phyloP scores from a whole-genome alignment of 805 yeast genomes.

The Grigorovia yakushimaensis region DNA sequence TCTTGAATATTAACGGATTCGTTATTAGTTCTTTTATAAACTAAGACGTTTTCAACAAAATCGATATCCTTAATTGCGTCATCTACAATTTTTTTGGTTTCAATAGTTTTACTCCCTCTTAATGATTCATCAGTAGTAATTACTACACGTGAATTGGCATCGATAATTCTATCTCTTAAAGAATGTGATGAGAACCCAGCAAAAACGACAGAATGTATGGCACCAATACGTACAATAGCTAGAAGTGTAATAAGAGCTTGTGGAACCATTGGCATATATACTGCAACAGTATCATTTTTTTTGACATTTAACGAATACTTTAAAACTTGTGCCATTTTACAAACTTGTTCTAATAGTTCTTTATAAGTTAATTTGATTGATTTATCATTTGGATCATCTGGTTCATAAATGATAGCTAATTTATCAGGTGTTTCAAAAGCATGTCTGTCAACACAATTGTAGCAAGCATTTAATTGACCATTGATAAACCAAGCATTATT shows the following conservation, averaged over 20 bases:
- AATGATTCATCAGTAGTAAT: slow-evolving; percentile 75
- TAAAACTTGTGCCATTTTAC: slow-evolving; percentile 61
- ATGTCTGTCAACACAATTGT: slow-evolving; percentile 76
- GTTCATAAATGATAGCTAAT: slow-evolving; percentile 70
- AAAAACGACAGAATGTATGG: slow-evolving; percentile 75
- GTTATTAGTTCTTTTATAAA: slow-evolving; percentile 65
- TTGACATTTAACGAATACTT: slow-evolving; percentile 50
- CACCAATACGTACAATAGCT: slow-evolving; percentile 75
- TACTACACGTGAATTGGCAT: slow-evolving; percentile 62
- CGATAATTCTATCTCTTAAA: slow-evolving; percentile 58
- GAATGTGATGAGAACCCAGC: slow-evolving; percentile 77
- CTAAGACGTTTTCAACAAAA: slow-evolving; percentile 57
- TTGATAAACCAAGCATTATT: slow-evolving; percentile 68
- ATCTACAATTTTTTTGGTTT: slow-evolving; percentile 74
- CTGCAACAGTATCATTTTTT: slow-evolving; percentile 81
- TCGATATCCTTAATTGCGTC: slow-evolving; percentile 57
- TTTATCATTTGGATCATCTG: slow-evolving; percentile 52
- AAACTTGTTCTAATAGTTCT: slow-evolving; percentile 61
- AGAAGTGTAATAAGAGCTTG: slow-evolving; percentile 66
- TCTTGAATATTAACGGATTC: slow-evolving; percentile 36
- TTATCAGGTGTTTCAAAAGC: slow-evolving; percentile 63
- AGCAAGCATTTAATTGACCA: slow-evolving; percentile 72
- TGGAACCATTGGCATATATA: slow-evolving; percentile 79
- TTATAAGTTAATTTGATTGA: slow-evolving; percentile 54
- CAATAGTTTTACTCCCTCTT: slow-evolving; percentile 74